A percentile compares a stretch with the other conserved stretches of the same genome.
phyloP scores from a whole-genome alignment of 306 rosid genomes.

The Mucuna pruriens region DNA sequence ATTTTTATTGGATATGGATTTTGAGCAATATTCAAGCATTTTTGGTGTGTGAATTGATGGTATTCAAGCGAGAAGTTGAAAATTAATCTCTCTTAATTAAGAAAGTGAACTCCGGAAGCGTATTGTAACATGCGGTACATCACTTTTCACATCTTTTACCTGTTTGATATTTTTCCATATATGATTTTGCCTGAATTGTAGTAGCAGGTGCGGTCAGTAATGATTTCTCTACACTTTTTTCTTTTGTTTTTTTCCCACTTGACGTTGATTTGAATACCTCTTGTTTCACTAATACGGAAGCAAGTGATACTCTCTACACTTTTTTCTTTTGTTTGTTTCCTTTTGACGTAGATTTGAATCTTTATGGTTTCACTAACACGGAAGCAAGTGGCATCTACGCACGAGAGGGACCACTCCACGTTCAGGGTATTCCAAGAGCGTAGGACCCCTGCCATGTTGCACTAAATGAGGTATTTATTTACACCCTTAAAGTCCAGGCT shows the following conservation, averaged over 20 bases:
- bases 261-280: too few species aligned
- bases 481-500: neutral
- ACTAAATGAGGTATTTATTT: slow-evolving; percentile 26
- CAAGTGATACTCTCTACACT: neutral
- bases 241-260: too few species aligned
- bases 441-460: slow-evolving; percentile 47
- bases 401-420: slow-evolving; percentile 42
- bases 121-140: neutral
- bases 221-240: neutral
- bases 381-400: slow-evolving; percentile 39
- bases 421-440: slow-evolving; percentile 47
- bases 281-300: too few species aligned
- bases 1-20: neutral
- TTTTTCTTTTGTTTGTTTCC: neutral
- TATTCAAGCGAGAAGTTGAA: too few species aligned
- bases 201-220: neutral
- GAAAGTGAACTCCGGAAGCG: too few species aligned
- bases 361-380: neutral
- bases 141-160: neutral
- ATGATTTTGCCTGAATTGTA: neutral
- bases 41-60: too few species aligned
- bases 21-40: too few species aligned
- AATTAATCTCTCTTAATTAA: too few species aligned
- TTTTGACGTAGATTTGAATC: slow-evolving; percentile 15
- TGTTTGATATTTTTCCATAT: neutral